Evolutionary conservation across 805 yeast genomes (phyloP).

Genomic region (Isabelozyma pseudorhagii): DNA sequence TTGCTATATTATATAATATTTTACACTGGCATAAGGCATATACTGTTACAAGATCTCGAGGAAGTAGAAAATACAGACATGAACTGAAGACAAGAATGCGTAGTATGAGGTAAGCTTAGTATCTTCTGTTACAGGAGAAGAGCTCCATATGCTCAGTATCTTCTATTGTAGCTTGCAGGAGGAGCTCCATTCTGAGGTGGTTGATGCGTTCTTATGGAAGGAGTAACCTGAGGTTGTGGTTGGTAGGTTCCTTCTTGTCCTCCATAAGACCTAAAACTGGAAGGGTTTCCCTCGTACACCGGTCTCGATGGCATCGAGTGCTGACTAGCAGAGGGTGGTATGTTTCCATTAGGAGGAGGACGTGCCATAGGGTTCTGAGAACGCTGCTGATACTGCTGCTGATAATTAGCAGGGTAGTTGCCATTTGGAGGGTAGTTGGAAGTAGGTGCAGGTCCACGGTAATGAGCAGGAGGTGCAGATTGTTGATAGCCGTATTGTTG

Average conservation of each 20-base stretch:
- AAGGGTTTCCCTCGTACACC: constrained; percentile 10
- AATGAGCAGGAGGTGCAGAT: not conserved
- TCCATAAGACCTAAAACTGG: constrained; percentile 12
- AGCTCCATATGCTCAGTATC: not conserved
- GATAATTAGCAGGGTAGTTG: not conserved
- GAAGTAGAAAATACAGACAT: not conserved
- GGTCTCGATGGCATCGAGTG: constrained; percentile 6
- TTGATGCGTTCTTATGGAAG: constrained; percentile 2
- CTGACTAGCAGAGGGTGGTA: constrained; percentile 1
- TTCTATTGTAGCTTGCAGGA: constrained; percentile 6
- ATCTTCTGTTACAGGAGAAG: not conserved
- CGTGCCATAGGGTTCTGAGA: constrained; percentile 1
- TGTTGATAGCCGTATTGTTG: not conserved
- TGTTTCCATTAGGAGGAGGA: constrained; percentile 1
- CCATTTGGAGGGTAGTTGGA: not conserved
- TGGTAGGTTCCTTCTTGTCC: constrained; percentile 1
- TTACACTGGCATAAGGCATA: no score
- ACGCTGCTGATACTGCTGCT: not conserved
- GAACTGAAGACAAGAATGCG: not conserved
- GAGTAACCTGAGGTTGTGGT: constrained; percentile 3
- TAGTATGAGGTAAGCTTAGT: not conserved
- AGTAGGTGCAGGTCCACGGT: not conserved
- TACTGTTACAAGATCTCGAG: not conserved
- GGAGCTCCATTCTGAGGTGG: constrained; percentile 11
- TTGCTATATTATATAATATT: no score